These are phyloP conservation scores for Anethum foeniculum DNA, from an alignment of 140 eudicot genomes.

Conservation along the genomic window DNA sequence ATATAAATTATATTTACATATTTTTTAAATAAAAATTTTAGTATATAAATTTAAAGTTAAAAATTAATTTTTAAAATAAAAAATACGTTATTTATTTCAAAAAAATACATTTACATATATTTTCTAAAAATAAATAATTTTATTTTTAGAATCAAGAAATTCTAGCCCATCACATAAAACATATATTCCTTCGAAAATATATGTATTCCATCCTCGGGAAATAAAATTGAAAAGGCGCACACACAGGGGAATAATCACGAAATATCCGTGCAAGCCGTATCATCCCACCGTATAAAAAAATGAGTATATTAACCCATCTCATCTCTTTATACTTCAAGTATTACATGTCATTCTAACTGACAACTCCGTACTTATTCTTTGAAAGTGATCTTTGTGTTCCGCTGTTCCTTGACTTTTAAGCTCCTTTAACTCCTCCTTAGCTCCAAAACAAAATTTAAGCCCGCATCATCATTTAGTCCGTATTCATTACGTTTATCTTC, in stretches of 20 bases:
- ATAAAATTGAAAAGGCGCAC: background rate
- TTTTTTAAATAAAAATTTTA: no score
- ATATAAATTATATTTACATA: no score
- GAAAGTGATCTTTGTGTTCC: conserved; percentile 32
- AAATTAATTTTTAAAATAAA: no score
- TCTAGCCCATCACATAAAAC: no score
- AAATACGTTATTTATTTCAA: no score
- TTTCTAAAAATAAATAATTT: no score
- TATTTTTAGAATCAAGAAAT: no score
- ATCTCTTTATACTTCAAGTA: background rate
- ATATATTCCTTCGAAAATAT: no score
- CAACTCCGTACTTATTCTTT: conserved; percentile 23
- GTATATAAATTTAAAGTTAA: no score
- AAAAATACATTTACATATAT: no score
- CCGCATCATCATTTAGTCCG: no score
- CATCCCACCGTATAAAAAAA: conserved; percentile 11
- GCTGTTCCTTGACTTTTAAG: conserved; percentile 29
- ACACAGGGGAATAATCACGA: background rate
- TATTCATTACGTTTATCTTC: background rate
- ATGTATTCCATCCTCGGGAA: background rate
- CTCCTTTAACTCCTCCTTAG: conserved; percentile 22
- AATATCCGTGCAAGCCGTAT: conserved; percentile 1
- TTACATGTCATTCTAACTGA: conserved; percentile 18
- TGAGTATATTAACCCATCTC: no score
- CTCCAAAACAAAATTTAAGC: background rate